Evolutionary conservation across 2,329 filamentous ascomycete genomes (phyloP).

Genomic region (Aschersonia sp.): DNA sequence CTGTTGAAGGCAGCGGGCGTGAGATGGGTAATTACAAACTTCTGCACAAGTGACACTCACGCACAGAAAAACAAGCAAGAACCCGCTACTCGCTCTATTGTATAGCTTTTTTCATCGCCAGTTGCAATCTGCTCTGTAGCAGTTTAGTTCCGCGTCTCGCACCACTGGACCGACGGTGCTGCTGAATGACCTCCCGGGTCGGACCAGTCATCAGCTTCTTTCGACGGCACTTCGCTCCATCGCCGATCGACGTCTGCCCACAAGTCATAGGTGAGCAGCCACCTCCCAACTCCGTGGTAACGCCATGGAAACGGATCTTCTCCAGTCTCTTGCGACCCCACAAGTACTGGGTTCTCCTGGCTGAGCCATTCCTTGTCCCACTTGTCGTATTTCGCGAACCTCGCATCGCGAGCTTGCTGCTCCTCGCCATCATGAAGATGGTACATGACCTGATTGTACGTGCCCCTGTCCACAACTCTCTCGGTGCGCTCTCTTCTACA

Average conservation of each 20-base stretch:
- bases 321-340: constrained; percentile 15
- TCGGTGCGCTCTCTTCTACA: constrained; percentile 44
- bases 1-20: too few species aligned
- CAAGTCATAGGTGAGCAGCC: constrained; percentile 25
- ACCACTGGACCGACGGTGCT: too few species aligned
- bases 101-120: too few species aligned
- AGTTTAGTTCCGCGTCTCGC: too few species aligned
- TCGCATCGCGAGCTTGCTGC: constrained; percentile 35
- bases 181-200: too few species aligned
- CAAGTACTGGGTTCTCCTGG: constrained; percentile 9
- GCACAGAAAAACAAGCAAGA: not conserved
- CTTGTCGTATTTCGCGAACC: constrained; percentile 15
- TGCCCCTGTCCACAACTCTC: constrained; percentile 43
- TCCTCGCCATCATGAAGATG: constrained; percentile 44
- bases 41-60: not conserved
- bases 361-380: constrained; percentile 16
- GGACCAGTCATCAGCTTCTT: too few species aligned
- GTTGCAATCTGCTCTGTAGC: too few species aligned
- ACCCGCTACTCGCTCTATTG: too few species aligned
- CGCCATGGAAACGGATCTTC: constrained; percentile 26
- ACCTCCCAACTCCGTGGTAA: constrained; percentile 22
- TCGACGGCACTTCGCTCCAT: constrained; percentile 8
- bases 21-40: not conserved
- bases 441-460: constrained; percentile 46
- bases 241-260: constrained; percentile 20